Base-by-base conservation (phyloP, 768 basidiomycete genomes). In the Gelatoporia subvermispora region DNA sequence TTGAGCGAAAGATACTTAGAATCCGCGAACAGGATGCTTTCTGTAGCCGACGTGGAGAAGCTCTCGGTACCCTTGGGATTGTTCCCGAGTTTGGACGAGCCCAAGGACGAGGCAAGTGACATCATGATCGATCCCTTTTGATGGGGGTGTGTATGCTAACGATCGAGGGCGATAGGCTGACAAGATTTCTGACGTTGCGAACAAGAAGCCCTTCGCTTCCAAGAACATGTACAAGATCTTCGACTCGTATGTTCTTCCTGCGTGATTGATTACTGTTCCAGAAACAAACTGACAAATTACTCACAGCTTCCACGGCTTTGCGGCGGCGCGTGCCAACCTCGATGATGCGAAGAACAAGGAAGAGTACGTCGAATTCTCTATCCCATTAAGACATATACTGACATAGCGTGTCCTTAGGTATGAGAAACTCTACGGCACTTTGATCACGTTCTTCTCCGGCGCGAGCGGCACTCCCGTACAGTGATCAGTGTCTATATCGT, bases 261-360 rank as follows among this genome's bases (percentile, higher is more conserved):
- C 28, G 13, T 31, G 13, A n/a, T n/a, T n/a, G n/a, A n/a, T n/a
- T n/a, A n/a, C n/a, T n/a, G n/a, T n/a, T n/a, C n/a, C n/a, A n/a
- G n/a, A n/a, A 11, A 20, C 22, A 8, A 18, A 35, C 35, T 16
- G 41, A 10, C 31, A 21, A 2, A 16, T 23, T 17, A 10, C 21
- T 15, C 13, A 8, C 48, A 79, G 78, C 68, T 75, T 76, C 66
- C 82, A 84, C 54, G 82, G 82, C 28, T 85, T 75, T 70, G 79
- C 82, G 4, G 83, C 80, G 17, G 82, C 83, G 3, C 70, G 82
- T 41, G 82, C 72, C 2, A 68, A 84, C 59, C 67, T 84, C 45
- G 68, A 72, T 22, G 68, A 82, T 44, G 61, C 68, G 18, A 78
- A 82, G 49, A 83, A 82, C 62, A 73, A 74, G 60, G 76, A 75